Evolutionary conservation across 2,329 filamentous ascomycete species (phyloP).

Genomic region (Aspergillus sp.): DNA sequence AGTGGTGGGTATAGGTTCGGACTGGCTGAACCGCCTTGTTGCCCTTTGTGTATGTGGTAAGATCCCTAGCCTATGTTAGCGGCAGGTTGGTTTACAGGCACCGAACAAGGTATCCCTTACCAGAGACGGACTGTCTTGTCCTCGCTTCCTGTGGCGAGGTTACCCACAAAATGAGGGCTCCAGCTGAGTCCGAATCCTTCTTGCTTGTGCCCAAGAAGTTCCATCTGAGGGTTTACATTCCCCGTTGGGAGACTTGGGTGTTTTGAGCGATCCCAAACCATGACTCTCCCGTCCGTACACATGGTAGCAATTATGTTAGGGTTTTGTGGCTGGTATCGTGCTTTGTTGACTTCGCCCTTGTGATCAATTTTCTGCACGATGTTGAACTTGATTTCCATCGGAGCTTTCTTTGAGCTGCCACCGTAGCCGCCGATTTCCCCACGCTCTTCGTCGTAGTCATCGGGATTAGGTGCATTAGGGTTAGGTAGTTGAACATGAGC

Average conservation of each 20-base stretch:
- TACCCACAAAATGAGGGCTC: slow-evolving; percentile 80
- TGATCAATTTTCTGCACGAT: slow-evolving; percentile 96
- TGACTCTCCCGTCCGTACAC: slow-evolving; percentile 79
- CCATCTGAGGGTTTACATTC: slow-evolving; percentile 76
- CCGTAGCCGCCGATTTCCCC: slow-evolving; percentile 95
- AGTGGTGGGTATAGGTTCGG: slow-evolving; percentile 82
- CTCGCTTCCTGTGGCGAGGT: slow-evolving; percentile 85
- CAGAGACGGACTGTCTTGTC: slow-evolving; percentile 90
- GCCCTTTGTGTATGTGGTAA: slow-evolving; percentile 70
- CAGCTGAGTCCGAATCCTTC: slow-evolving; percentile 94
- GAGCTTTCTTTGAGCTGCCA: slow-evolving; percentile 65
- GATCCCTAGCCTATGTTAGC: slow-evolving; percentile 59
- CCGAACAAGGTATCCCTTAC: slow-evolving; percentile 46
- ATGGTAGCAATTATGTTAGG: slow-evolving; percentile 94
- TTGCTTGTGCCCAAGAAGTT: slow-evolving; percentile 77
- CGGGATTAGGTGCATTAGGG: slow-evolving; percentile 65
- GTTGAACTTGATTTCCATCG: slow-evolving; percentile 75
- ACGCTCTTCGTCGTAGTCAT: slow-evolving; percentile 86
- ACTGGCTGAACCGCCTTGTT: slow-evolving; percentile 70
- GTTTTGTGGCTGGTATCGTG: slow-evolving; percentile 95
- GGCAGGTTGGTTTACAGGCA: background rate
- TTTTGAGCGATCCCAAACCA: slow-evolving; percentile 96
- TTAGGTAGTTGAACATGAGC: slow-evolving; percentile 93
- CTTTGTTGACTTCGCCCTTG: slow-evolving; percentile 96
- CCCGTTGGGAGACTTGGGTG: slow-evolving; percentile 76